These are phyloP conservation scores for Scheffersomyces quercinus DNA, from an alignment of 1,139 yeast species.

Conservation along the genomic window DNA sequence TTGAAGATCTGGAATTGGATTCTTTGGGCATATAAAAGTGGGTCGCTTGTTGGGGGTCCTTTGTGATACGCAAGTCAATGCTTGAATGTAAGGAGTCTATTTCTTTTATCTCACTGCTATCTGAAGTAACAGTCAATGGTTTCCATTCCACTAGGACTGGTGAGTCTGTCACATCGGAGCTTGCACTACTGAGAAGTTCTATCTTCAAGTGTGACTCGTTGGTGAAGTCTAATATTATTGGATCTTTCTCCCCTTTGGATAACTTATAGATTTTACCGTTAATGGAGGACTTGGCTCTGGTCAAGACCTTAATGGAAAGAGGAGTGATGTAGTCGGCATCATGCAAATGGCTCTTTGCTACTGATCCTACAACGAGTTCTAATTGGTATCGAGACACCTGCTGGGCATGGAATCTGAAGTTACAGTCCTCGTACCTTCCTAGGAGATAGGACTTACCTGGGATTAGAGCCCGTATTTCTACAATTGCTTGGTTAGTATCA, in stretches of 20 bases:
- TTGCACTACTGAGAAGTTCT: neutral
- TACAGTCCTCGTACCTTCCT: conserved; percentile 29
- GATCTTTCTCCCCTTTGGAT: conserved; percentile 16
- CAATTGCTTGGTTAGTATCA: neutral
- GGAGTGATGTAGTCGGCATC: conserved; percentile 17
- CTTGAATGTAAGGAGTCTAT: conserved; percentile 6
- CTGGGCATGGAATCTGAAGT: neutral
- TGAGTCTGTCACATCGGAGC: neutral
- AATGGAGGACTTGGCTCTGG: conserved; percentile 32
- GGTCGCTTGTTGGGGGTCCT: conserved; percentile 22
- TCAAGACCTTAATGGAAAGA: conserved; percentile 23
- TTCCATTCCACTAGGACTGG: conserved; percentile 23
- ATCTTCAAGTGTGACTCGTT: conserved; percentile 3
- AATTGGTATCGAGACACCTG: conserved; percentile 36
- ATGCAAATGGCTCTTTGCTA: conserved; percentile 5
- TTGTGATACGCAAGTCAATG: conserved; percentile 25
- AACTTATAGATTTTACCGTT: conserved; percentile 29
- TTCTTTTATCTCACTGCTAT: neutral
- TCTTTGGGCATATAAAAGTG: conserved; percentile 22
- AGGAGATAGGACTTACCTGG: conserved; percentile 23
- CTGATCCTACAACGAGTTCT: conserved; percentile 18
- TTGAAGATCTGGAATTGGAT: conserved; percentile 6
- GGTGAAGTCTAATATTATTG: conserved; percentile 19
- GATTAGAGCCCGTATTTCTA: conserved; percentile 11
- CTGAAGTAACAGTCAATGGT: conserved; percentile 17